These are phyloP conservation scores for Xylaria curta DNA, from an alignment of 495 filamentous ascomycete genomes.

Conservation along the genomic window DNA sequence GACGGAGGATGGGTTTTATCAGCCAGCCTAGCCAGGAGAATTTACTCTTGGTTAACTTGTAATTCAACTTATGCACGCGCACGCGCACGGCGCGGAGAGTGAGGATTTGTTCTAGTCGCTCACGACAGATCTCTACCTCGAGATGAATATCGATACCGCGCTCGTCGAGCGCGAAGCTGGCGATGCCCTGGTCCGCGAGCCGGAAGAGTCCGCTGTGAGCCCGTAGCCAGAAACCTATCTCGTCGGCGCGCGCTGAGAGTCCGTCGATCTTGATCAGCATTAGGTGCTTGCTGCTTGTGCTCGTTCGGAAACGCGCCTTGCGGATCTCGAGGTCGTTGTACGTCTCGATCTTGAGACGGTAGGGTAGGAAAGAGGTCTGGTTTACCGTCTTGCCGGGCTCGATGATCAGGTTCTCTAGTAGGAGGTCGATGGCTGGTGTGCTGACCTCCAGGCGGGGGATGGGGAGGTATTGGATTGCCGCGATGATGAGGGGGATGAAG, in stretches of 20 bases:
- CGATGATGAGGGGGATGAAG: slow-evolving; percentile 78
- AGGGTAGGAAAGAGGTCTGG: slow-evolving; percentile 86
- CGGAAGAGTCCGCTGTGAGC: slow-evolving; percentile 71
- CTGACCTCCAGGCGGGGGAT: slow-evolving; percentile 87
- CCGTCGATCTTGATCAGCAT: slow-evolving; percentile 80
- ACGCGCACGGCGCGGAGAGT: slow-evolving; percentile 77
- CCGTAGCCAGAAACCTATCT: slow-evolving; percentile 78
- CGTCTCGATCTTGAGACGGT: slow-evolving; percentile 78
- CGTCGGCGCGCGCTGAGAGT: slow-evolving; percentile 79
- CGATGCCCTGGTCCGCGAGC: slow-evolving; percentile 81
- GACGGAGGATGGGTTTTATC: slow-evolving; percentile 82
- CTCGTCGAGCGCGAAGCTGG: slow-evolving; percentile 81
- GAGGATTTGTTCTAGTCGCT: slow-evolving; percentile 78
- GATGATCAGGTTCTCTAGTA: slow-evolving; percentile 88
- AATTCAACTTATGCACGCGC: slow-evolving; percentile 84
- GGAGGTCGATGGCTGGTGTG: slow-evolving; percentile 79
- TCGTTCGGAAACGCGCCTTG: slow-evolving; percentile 76
- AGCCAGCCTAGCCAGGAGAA: slow-evolving; percentile 81
- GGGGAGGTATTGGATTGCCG: slow-evolving; percentile 81
- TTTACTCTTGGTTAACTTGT: slow-evolving; percentile 73
- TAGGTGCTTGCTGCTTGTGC: slow-evolving; percentile 68
- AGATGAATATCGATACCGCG: slow-evolving; percentile 85
- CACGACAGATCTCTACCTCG: slow-evolving; percentile 78
- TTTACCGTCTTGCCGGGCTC: slow-evolving; percentile 89
- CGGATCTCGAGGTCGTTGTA: slow-evolving; percentile 85